Evolutionary conservation across 306 rosid genomes (phyloP).

Genomic region (Acacia acuminata): DNA sequence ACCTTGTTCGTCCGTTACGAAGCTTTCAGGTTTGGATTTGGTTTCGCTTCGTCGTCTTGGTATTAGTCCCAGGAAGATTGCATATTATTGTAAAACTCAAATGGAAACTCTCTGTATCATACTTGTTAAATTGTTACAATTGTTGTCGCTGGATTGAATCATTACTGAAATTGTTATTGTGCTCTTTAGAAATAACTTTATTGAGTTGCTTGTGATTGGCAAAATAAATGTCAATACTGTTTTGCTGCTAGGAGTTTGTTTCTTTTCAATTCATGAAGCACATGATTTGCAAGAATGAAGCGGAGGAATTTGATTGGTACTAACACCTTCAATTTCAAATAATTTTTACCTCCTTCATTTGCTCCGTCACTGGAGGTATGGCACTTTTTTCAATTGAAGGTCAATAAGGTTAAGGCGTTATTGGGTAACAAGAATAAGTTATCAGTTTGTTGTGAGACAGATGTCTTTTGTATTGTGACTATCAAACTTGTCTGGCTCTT

Average conservation of each 20-base stretch:
- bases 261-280: not conserved
- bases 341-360: not conserved
- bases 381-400: not conserved
- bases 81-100: conserved; percentile 15
- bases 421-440: not conserved
- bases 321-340: not conserved
- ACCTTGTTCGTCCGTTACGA: not conserved
- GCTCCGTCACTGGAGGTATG: not conserved
- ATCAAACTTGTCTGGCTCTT: not conserved
- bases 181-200: not conserved
- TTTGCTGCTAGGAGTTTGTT: not conserved
- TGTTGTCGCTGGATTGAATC: not conserved
- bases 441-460: not conserved
- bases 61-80: not conserved
- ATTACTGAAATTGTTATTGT: not conserved
- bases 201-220: not conserved
- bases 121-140: not conserved
- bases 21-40: not conserved
- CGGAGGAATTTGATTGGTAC: not conserved
- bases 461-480: not conserved
- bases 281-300: not conserved
- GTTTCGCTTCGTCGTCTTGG: not conserved
- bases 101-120: conserved; percentile 15
- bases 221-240: not conserved
- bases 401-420: not conserved